These are phyloP conservation scores for Aspergillus unguis DNA, from an alignment of 2,329 filamentous ascomycete genomes.

Conservation along the genomic window DNA sequence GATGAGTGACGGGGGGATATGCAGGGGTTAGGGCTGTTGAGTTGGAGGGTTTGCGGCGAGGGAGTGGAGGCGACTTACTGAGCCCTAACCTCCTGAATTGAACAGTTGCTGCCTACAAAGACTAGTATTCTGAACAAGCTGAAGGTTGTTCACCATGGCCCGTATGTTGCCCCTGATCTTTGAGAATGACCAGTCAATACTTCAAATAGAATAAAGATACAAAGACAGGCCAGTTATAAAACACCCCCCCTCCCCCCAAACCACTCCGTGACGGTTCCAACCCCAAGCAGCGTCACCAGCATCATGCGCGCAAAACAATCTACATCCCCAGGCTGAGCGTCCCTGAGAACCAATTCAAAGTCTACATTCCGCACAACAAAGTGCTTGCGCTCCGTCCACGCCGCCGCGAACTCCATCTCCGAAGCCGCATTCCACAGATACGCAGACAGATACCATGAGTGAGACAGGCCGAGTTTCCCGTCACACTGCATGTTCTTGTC, in stretches of 20 bases:
- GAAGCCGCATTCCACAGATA: constrained; percentile 27
- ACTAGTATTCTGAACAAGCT: too few species aligned
- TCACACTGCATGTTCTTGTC: constrained; percentile 21
- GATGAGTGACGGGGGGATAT: too few species aligned
- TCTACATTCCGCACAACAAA: constrained; percentile 26
- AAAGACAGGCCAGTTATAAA: constrained; percentile 6
- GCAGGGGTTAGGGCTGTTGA: too few species aligned
- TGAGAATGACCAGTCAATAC: too few species aligned
- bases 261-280: constrained; percentile 27
- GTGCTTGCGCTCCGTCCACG: constrained; percentile 26
- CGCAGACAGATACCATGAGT: constrained; percentile 30
- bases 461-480: constrained; percentile 24
- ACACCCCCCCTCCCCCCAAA: constrained; percentile 20
- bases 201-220: too few species aligned
- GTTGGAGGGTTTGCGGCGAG: too few species aligned
- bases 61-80: too few species aligned
- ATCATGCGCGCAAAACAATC: constrained; percentile 29
- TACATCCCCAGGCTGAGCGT: constrained; percentile 26
- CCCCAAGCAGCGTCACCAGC: constrained; percentile 24
- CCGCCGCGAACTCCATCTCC: constrained; percentile 28
- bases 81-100: too few species aligned
- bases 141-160: too few species aligned
- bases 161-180: too few species aligned
- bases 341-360: constrained; percentile 18
- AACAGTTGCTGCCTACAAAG: too few species aligned